Evolutionary conservation across 2,329 filamentous ascomycete species (phyloP), one percentile per base, ranked within the genome.

Genomic region (Colletotrichum graminicola): DNA sequence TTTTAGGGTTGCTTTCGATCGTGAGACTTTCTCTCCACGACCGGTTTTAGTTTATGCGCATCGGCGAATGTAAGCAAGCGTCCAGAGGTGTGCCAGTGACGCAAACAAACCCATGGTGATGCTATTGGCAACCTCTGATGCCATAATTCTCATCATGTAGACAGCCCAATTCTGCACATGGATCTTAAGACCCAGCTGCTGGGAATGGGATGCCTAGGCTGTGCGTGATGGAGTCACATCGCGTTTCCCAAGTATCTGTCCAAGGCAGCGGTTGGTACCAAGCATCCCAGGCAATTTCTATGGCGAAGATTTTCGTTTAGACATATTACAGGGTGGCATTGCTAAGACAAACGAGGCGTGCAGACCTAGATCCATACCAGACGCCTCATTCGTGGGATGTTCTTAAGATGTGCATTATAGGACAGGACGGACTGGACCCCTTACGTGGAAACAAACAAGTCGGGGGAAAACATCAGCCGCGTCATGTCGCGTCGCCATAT

Each of bases 391-490:
- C 59, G 55, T 59, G 61, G 64, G 75, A 75, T 76, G 71, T 75
- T 73, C 76, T 76, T 78, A 78, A 73, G 76, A 78, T 78, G 76
- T 76, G 75, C 76, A 66, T 62, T 77, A 78, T 78, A 77, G 73
- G 56, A 61, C 39, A n/a, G 16, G 49, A 51, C 55, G 73, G 56
- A 61, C 39, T 29, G 16, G 49, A 51, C 55, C 65, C 60, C 45
- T 62, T 47, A 29, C 36, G 26, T 36, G 16, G 57, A 62, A 56
- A 52, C 56, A 67, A 62, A 36, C 47, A 43, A 41, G 10, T 45
- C 26, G 45, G 60, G 45, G 60, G 36, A 51, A n/a, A 8, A 26
- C 32, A 23, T 26, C 34, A 18, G 45, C 45, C n/a, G 45, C n/a
- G 36, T 62, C 8, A 21, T n/a, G n/a, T 45, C 39, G 39, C 56